Percentiles rank a stretch among this genome's conserved stretches.
These are phyloP conservation scores for Botrytis deweyae DNA, from an alignment of 2,329 filamentous ascomycete genomes.

Conservation along the genomic window DNA sequence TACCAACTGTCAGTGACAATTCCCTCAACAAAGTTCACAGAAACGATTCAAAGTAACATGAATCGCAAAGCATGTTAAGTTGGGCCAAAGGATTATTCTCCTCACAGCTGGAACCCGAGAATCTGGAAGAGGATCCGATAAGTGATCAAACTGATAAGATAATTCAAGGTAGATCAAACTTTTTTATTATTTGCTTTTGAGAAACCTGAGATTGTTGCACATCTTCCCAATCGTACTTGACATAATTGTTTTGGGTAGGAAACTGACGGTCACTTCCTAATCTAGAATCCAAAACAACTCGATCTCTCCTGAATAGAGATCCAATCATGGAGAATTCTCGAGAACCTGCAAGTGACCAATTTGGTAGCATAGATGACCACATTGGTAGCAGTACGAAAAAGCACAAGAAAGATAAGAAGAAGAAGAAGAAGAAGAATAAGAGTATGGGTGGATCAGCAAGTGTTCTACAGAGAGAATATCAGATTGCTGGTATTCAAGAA, in stretches of 20 bases:
- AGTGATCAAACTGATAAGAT: slow-evolving; percentile 1
- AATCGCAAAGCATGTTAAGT: background rate
- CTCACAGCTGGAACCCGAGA: background rate
- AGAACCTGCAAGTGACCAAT: background rate
- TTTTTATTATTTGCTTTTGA: background rate
- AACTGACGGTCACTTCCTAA: background rate
- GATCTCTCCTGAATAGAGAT: background rate
- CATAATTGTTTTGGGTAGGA: no score
- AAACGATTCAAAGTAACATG: background rate
- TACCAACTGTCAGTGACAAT: background rate
- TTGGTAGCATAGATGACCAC: background rate
- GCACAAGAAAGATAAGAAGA: slow-evolving; percentile 9
- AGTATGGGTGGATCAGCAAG: slow-evolving; percentile 12
- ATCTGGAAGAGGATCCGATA: background rate
- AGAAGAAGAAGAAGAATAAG: slow-evolving; percentile 7
- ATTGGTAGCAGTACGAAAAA: background rate
- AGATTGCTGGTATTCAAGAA: background rate
- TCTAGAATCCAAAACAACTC: background rate
- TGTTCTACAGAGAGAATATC: slow-evolving; percentile 13
- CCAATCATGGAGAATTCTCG: background rate
- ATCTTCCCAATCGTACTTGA: background rate
- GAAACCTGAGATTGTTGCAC: background rate
- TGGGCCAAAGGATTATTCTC: slow-evolving; percentile 13
- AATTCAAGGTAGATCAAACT: slow-evolving; percentile 16
- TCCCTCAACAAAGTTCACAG: background rate